phyloP scores from a whole-genome alignment of 2,329 filamentous ascomycete genomes.

The Didymellaceae sp. region DNA sequence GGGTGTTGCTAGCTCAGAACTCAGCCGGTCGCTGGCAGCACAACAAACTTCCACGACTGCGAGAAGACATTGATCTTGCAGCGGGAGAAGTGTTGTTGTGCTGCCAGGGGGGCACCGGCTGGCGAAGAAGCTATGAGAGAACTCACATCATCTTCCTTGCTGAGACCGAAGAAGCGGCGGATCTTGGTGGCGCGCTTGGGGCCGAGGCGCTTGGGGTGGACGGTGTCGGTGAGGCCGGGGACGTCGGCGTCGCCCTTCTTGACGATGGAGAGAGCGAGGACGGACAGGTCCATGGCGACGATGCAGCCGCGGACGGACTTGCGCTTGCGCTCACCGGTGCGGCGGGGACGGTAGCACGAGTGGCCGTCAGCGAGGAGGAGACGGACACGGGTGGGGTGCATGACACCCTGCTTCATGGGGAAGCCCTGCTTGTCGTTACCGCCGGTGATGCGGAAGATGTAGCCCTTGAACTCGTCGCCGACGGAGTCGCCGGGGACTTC shows the following conservation, averaged over 20 bases:
- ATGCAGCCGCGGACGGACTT: conserved; percentile 99
- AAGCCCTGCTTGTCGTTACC: conserved; percentile 99
- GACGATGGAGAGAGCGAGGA: conserved; percentile 92
- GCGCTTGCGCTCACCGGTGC: conserved; percentile 98
- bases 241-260: conserved; percentile 97
- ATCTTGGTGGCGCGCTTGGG: conserved; percentile 99
- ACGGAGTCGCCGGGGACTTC: conserved; percentile 94
- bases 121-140: conserved; percentile 71
- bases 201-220: conserved; percentile 98
- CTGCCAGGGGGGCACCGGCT: conserved; percentile 48
- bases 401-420: conserved; percentile 99
- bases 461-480: conserved; percentile 99
- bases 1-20: conserved; percentile 50
- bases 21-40: conserved; percentile 48
- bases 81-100: too few relatives aligned
- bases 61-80: too few relatives aligned
- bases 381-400: conserved; percentile 97
- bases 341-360: conserved; percentile 99
- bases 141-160: conserved; percentile 99
- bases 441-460: conserved; percentile 99
- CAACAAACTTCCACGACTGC: not conserved
- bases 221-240: conserved; percentile 94
- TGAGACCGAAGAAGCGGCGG: conserved; percentile 98
- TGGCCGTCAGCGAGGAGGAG: conserved; percentile 95
- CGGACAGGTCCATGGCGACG: conserved; percentile 91